Percentiles rank a stretch among this genome's conserved stretches.
phyloP scores from a whole-genome alignment of 2,329 filamentous ascomycete genomes.

The Talaromyces sp. region DNA sequence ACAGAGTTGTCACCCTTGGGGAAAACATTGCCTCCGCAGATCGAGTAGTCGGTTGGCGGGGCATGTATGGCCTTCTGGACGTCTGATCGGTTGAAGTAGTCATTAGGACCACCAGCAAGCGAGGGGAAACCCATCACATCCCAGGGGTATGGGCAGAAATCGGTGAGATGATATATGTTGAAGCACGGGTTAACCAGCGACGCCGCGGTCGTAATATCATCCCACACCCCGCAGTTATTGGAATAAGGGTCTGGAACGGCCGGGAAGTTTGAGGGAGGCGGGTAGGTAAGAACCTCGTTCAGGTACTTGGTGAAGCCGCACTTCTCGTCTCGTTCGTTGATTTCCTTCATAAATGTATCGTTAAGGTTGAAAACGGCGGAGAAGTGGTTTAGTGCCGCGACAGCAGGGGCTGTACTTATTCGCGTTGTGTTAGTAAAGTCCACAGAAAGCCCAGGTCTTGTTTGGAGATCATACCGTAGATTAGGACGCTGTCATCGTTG shows the following conservation, averaged over 20 bases:
- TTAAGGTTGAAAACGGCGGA: constrained; percentile 40
- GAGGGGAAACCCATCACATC: constrained; percentile 62
- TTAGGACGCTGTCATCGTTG: constrained; percentile 48
- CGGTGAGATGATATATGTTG: constrained; percentile 67
- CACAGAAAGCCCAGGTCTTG: background rate
- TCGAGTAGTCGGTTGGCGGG: constrained; percentile 21
- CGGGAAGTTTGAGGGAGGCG: constrained; percentile 54
- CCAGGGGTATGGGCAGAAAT: constrained; percentile 64
- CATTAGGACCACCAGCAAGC: constrained; percentile 49
- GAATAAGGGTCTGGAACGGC: constrained; percentile 28
- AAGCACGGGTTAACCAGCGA: constrained; percentile 67
- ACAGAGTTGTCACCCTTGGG: constrained; percentile 44
- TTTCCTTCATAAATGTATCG: constrained; percentile 32
- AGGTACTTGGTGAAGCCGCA: constrained; percentile 44
- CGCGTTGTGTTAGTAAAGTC: constrained; percentile 14
- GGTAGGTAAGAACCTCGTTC: constrained; percentile 50
- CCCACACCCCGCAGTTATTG: constrained; percentile 51
- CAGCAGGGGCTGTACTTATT: constrained; percentile 26
- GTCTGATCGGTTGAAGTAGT: constrained; percentile 67
- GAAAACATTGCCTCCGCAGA: constrained; percentile 32
- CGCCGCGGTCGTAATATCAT: constrained; percentile 51
- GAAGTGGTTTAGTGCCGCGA: constrained; percentile 37
- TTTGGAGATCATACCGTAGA: constrained; percentile 34
- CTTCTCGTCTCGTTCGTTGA: constrained; percentile 34
- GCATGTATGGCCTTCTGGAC: constrained; percentile 66